Conservation (phyloP, 805 yeast genomes). For the Kuraishia floccosa region DNA sequence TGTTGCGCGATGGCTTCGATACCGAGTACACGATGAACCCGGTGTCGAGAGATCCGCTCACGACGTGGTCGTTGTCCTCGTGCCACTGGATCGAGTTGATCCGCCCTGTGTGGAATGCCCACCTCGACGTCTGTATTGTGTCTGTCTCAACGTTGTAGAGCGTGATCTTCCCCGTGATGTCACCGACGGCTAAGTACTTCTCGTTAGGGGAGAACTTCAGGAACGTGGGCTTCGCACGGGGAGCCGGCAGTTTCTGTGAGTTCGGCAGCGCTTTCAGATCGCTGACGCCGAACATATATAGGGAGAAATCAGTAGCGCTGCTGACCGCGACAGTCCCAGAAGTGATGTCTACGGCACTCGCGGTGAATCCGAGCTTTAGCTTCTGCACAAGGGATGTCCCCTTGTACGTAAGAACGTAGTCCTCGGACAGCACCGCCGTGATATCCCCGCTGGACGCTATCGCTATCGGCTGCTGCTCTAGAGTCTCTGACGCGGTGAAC, state of each 20-base stretch:
- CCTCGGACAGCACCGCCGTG: slow-evolving; percentile 33
- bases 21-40: slow-evolving; percentile 73
- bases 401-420: slow-evolving; percentile 23
- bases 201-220: slow-evolving; percentile 65
- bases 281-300: too few species aligned
- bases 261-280: slow-evolving; percentile 7
- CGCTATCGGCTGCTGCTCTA: slow-evolving; percentile 40
- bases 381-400: slow-evolving; percentile 11
- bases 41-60: slow-evolving; percentile 78
- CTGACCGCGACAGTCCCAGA: slow-evolving; percentile 32
- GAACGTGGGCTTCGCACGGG: slow-evolving; percentile 52
- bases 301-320: slow-evolving; percentile 16
- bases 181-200: slow-evolving; percentile 71
- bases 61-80: slow-evolving; percentile 56
- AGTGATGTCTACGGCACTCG: slow-evolving; percentile 35
- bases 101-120: slow-evolving; percentile 91
- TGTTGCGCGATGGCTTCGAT: slow-evolving; percentile 62
- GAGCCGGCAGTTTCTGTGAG: slow-evolving; percentile 20
- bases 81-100: slow-evolving; percentile 77
- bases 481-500: slow-evolving; percentile 19
- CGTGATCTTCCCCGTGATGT: slow-evolving; percentile 75
- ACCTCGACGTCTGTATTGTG: slow-evolving; percentile 65
- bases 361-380: slow-evolving; percentile 22
- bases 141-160: slow-evolving; percentile 47
- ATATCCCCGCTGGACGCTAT: slow-evolving; percentile 23